These are phyloP conservation scores for Tilletia setariae DNA, from an alignment of 1,284 basidiomycete species.

Conservation along the genomic window DNA sequence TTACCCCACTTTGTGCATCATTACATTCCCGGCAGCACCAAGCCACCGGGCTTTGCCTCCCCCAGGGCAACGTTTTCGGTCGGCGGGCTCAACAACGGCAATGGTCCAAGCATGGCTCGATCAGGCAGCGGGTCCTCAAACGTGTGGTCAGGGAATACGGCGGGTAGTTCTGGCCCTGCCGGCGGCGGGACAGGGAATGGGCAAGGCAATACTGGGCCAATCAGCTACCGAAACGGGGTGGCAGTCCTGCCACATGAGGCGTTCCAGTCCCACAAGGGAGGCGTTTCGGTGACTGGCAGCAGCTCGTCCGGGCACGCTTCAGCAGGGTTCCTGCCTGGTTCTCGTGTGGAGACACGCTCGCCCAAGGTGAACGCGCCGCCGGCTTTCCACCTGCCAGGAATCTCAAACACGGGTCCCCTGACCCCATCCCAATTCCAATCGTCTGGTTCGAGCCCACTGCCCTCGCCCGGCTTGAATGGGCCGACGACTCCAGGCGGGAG, in stretches of 20 bases:
- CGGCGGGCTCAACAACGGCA: background rate
- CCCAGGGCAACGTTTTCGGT: constrained; percentile 6
- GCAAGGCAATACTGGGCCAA: background rate
- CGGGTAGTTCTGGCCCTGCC: background rate
- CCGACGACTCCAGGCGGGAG: constrained; percentile 17
- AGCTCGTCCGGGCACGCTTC: background rate
- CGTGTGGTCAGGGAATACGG: background rate
- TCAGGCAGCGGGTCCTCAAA: background rate
- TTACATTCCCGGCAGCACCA: constrained; percentile 12
- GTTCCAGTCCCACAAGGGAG: constrained; percentile 16
- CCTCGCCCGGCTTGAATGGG: background rate
- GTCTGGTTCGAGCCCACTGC: background rate
- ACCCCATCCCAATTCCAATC: constrained; percentile 1
- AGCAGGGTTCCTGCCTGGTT: background rate
- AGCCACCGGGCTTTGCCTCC: constrained; percentile 3
- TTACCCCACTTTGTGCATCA: constrained; percentile 10
- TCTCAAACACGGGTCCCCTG: background rate
- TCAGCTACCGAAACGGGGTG: constrained; percentile 15
- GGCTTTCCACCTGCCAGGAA: background rate
- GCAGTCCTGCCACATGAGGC: constrained; percentile 18
- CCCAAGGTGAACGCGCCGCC: background rate
- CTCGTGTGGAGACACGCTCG: background rate
- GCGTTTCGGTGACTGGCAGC: background rate
- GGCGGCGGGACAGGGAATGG: background rate
- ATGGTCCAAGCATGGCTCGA: background rate